Conservation (phyloP, 179 eudicot genomes). For the Silene noctiflora region DNA sequence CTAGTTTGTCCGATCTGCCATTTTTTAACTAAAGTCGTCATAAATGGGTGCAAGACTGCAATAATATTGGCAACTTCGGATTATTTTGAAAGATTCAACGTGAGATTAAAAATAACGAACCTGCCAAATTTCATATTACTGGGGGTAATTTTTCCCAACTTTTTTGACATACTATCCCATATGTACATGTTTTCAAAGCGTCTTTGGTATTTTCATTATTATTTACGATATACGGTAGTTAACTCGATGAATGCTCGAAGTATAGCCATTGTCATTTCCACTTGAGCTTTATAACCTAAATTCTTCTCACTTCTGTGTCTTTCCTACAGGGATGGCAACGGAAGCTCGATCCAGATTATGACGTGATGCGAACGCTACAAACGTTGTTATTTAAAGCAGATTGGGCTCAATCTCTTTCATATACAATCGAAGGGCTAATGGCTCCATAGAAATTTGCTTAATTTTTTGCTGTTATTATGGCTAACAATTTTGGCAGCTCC, state of each 20-base stretch:
- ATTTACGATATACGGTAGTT: background rate
- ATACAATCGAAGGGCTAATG: slow-evolving; percentile 81
- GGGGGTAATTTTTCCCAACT: too few relatives aligned
- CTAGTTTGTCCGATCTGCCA: too few relatives aligned
- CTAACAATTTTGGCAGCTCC: slow-evolving; percentile 27
- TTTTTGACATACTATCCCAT: too few relatives aligned
- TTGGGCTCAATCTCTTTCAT: slow-evolving; percentile 78
- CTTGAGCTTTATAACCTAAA: background rate
- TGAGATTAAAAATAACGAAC: too few relatives aligned
- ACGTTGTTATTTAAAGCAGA: slow-evolving; percentile 67
- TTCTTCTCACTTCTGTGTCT: background rate
- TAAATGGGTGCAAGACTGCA: too few relatives aligned
- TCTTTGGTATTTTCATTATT: too few relatives aligned
- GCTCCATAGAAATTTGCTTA: slow-evolving; percentile 46
- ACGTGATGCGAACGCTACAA: slow-evolving; percentile 72
- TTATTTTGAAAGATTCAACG: too few relatives aligned
- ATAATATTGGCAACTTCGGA: too few relatives aligned
- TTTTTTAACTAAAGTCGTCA: too few relatives aligned
- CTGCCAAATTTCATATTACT: too few relatives aligned
- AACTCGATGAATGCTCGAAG: background rate
- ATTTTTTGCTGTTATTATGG: slow-evolving; percentile 12
- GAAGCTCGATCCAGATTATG: slow-evolving; percentile 78
- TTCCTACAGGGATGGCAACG: slow-evolving; percentile 74
- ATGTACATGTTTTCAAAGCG: too few relatives aligned
- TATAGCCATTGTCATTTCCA: background rate